A percentile compares a stretch with the other conserved stretches of the same genome.
phyloP scores from a whole-genome alignment of 768 basidiomycete genomes.

The Dendrothele bispora region DNA sequence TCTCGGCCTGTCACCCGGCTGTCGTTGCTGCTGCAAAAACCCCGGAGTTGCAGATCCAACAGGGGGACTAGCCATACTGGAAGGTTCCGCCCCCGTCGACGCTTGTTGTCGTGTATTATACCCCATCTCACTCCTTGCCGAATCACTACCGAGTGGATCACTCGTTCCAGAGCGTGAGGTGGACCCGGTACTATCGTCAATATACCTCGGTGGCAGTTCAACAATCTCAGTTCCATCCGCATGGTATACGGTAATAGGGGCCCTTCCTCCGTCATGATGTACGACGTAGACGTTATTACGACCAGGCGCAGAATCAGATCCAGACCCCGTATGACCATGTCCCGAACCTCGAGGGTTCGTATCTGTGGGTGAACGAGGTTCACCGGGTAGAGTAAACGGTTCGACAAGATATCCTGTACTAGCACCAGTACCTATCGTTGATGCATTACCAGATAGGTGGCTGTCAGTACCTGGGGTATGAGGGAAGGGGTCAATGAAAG shows the following conservation, averaged over 20 bases:
- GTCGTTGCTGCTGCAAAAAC: neutral
- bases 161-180: no score
- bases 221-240: constrained; percentile 55
- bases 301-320: neutral
- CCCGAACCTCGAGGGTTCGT: neutral
- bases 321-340: neutral
- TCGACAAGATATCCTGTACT: constrained; percentile 38
- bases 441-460: constrained; percentile 3
- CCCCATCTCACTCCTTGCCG: neutral
- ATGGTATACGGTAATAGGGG: constrained; percentile 60
- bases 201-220: constrained; percentile 59
- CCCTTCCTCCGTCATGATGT: constrained; percentile 57
- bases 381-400: constrained; percentile 40
- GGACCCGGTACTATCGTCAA: constrained; percentile 14
- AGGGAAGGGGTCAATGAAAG: no score
- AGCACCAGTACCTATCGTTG: constrained; percentile 3
- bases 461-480: constrained; percentile 12
- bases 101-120: constrained; percentile 9
- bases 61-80: neutral
- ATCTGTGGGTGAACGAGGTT: constrained; percentile 12
- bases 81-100: constrained; percentile 9
- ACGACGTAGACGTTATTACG: constrained; percentile 48
- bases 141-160: no score
- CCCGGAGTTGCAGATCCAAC: neutral
- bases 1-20: neutral